Base-by-base conservation (phyloP, 768 basidiomycete species). In the Mycena floridula region DNA sequence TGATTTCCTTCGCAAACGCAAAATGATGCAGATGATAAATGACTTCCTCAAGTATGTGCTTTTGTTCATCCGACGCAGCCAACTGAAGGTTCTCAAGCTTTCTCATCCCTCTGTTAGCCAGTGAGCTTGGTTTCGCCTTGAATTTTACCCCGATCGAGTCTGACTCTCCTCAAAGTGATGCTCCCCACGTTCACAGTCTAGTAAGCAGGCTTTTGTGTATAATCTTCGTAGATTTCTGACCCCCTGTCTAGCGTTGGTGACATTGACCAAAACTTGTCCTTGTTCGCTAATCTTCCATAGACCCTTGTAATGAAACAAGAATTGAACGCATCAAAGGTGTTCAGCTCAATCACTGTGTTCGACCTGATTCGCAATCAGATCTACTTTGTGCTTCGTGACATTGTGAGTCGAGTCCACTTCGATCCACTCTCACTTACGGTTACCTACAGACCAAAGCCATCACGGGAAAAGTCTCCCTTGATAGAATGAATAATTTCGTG, bases 401-500 rank as follows among this genome's bases (percentile, higher is more conserved):
- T n/a, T n/a, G n/a, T n/a, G n/a, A n/a, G n/a, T n/a, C n/a, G n/a
- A n/a, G n/a, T n/a, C n/a, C n/a, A n/a, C n/a, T n/a, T n/a, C n/a
- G n/a, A n/a, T n/a, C n/a, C n/a, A n/a, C n/a, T n/a, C n/a, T n/a
- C n/a, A n/a, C n/a, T n/a, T n/a, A n/a, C n/a, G n/a, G n/a, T n/a
- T n/a, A n/a, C n/a, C n/a, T n/a, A n/a, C 12, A 18, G 7, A 38
- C 21, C 13, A 5, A 16, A 7, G 13, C n/a, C 15, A 24, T 47
- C 25, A 30, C 53, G 62, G 72, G 67, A 40, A 72, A 74, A 54
- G 76, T 79, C 3, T 75, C 77, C 2, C 46, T 79, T 12, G 66
- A 68, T 36, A 70, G 79, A 20, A 52, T 80, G 25, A 64, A 75
- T 54, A 61, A 64, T 5, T 78, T 78, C 59, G 46, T 79, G 20